These are phyloP conservation scores for Russula griseocarnosa DNA, from an alignment of 768 basidiomycete species.

Conservation along the genomic window DNA sequence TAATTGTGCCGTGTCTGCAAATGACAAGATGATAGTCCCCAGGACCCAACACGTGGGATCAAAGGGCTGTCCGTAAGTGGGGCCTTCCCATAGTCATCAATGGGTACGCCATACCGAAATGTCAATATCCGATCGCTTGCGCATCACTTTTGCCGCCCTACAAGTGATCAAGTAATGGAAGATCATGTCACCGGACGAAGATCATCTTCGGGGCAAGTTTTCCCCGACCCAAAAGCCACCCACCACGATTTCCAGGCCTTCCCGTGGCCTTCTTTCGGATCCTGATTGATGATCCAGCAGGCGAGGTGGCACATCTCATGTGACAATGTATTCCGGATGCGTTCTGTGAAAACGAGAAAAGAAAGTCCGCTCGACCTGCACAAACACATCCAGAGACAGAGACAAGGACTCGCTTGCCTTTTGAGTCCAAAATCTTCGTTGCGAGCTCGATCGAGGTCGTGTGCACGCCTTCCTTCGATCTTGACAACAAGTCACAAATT, in stretches of 20 bases:
- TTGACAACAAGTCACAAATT: constrained; percentile 29
- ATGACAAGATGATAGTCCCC: not conserved
- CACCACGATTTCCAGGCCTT: constrained; percentile 69
- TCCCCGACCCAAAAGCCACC: constrained; percentile 23
- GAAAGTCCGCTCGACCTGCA: not conserved
- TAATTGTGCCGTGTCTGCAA: constrained; percentile 62
- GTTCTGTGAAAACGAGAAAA: constrained; percentile 44
- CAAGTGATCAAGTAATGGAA: constrained; percentile 30
- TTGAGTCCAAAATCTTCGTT: constrained; percentile 71
- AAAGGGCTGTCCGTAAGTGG: constrained; percentile 5
- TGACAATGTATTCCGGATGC: constrained; percentile 75
- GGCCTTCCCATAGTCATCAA: constrained; percentile 19
- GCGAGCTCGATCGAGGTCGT: constrained; percentile 72
- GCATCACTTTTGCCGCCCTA: constrained; percentile 70
- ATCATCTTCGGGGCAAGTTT: not conserved
- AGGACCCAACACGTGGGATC: not conserved
- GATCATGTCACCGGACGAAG: not conserved
- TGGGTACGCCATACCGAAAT: constrained; percentile 49
- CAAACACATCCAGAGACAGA: not conserved
- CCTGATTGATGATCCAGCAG: constrained; percentile 72
- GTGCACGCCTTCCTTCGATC: constrained; percentile 55
- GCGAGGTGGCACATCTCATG: constrained; percentile 95
- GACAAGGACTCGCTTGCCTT: constrained; percentile 46
- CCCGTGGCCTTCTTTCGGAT: constrained; percentile 71
- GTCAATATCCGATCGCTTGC: constrained; percentile 60